Conservation (phyloP, 495 filamentous ascomycete species). For the Cercophora scortea region DNA sequence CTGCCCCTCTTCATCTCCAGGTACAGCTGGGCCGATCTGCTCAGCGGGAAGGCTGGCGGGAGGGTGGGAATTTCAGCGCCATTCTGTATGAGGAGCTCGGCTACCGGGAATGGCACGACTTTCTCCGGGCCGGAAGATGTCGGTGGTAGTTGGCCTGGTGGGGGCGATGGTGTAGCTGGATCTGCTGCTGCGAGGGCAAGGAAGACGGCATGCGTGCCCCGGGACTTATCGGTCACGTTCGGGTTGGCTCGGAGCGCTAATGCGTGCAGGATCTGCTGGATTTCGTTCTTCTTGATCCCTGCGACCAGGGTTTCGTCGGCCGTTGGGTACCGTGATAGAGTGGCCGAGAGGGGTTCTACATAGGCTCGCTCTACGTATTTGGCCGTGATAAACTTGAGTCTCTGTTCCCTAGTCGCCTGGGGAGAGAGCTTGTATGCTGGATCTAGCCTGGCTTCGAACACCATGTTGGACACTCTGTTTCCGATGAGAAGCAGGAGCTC, state of each 20-base stretch:
- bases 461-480: slow-evolving; percentile 90
- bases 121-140: slow-evolving; percentile 28
- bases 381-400: slow-evolving; percentile 84
- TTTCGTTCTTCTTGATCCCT: slow-evolving; percentile 88
- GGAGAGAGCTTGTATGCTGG: slow-evolving; percentile 59
- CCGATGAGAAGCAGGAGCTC: slow-evolving; percentile 90
- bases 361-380: slow-evolving; percentile 86
- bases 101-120: slow-evolving; percentile 63
- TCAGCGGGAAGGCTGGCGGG: slow-evolving; percentile 63
- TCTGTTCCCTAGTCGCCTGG: slow-evolving; percentile 76
- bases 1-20: slow-evolving; percentile 70
- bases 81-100: slow-evolving; percentile 89
- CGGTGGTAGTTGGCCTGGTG: slow-evolving; percentile 10
- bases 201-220: slow-evolving; percentile 80
- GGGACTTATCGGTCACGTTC: slow-evolving; percentile 78
- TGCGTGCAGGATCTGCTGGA: slow-evolving; percentile 84
- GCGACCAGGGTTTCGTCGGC: slow-evolving; percentile 89
- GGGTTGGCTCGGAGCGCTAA: slow-evolving; percentile 82
- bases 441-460: slow-evolving; percentile 88
- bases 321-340: slow-evolving; percentile 66
- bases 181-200: slow-evolving; percentile 92
- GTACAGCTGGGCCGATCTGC: slow-evolving; percentile 68
- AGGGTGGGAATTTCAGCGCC: slow-evolving; percentile 76
- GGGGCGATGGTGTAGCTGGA: slow-evolving; percentile 62
- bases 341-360: slow-evolving; percentile 68